Evolutionary conservation across 495 filamentous ascomycete species (phyloP), one percentile per base, ranked within the genome.

Genomic region (Talaromyces adpressus): DNA sequence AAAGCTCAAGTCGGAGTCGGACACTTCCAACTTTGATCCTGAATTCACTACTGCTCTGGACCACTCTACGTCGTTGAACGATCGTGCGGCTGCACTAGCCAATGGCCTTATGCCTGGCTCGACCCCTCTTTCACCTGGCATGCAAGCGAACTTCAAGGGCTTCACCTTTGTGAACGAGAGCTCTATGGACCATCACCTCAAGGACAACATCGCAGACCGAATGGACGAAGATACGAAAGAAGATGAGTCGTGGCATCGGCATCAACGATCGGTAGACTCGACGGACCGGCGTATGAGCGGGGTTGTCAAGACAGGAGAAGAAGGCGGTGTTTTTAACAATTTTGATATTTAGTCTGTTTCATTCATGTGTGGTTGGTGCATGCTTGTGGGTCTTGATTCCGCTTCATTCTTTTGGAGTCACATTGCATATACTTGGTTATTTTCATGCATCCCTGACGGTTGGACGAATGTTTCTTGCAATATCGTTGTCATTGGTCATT

Each of bases 111-210:
- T 92, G 68, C 82, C 83, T 62, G 90, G 90, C 6, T 93, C 89
- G 18, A 98, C 94, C 0, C 94, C 94, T 0, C 76, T 98, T 16
- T 95, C 91, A 2, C 94, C 95, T 2, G 91, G 91, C 12, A 92
- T 97, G 79, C 94, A 98, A 72, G 94, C 93, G 61, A 97, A 97
- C 70, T 98, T 98, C 81, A 90, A 93, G 66, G 94, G 94, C 27
- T 98, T 98, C 74, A 98, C 94, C 0, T 98, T 95, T 71, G 95
- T 98, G 5, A 95, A 98, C 69, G 95, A 98, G 75, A 97, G 91
- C 69, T 89, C 91, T 22, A 91, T 98, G 62, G 92, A 98, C 52
- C 91, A 96, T 51, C 90, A 97, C 64, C 91, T 95, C 77, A 81
- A 81, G 65, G 86, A 87, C 36, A 64, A 69, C 34, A 64, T 67